A percentile compares a stretch with the other conserved stretches of the same genome.
These are phyloP conservation scores for Mucor irregularis DNA, from an alignment of 371 early-diverging fungal genomes.

Conservation along the genomic window DNA sequence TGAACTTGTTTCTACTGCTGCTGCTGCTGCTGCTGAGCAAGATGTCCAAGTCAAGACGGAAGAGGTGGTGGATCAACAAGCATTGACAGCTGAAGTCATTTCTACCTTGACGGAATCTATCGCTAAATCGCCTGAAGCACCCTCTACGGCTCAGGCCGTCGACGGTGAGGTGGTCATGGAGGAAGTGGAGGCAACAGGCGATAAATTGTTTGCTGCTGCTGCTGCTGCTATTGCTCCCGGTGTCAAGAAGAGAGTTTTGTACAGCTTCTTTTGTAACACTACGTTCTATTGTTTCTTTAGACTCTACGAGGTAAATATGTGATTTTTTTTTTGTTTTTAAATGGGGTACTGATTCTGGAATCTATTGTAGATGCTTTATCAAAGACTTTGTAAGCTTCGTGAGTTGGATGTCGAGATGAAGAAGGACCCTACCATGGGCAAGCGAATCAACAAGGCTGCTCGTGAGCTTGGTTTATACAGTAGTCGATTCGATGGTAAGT, in stretches of 20 bases:
- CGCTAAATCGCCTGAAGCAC: not conserved
- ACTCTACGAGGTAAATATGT: slow-evolving; percentile 79
- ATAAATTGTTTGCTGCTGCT: slow-evolving; percentile 46
- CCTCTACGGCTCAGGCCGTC: too few species aligned
- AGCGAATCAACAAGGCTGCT: slow-evolving; percentile 75
- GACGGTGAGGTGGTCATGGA: slow-evolving; percentile 3
- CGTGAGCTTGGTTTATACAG: slow-evolving; percentile 78
- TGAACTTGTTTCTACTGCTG: not conserved
- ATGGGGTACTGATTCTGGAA: not conserved
- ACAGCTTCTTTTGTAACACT: slow-evolving; percentile 75
- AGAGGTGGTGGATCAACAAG: not conserved
- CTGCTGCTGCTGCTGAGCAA: not conserved
- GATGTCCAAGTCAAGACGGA: slow-evolving; percentile 5
- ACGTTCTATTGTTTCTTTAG: slow-evolving; percentile 87
- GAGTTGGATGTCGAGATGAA: slow-evolving; percentile 63
- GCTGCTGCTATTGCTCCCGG: slow-evolving; percentile 53
- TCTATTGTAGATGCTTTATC: slow-evolving; percentile 70
- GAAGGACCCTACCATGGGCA: slow-evolving; percentile 56
- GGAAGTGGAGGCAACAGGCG: slow-evolving; percentile 7
- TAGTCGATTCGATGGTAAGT: slow-evolving; percentile 51
- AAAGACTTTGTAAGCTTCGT: slow-evolving; percentile 79
- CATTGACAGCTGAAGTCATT: not conserved
- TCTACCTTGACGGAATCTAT: not conserved
- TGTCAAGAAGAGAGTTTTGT: slow-evolving; percentile 39
- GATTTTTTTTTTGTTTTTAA: not conserved